These are phyloP conservation scores for Selenicereus undatus DNA, from an alignment of 148 eudicot species.

Conservation along the genomic window DNA sequence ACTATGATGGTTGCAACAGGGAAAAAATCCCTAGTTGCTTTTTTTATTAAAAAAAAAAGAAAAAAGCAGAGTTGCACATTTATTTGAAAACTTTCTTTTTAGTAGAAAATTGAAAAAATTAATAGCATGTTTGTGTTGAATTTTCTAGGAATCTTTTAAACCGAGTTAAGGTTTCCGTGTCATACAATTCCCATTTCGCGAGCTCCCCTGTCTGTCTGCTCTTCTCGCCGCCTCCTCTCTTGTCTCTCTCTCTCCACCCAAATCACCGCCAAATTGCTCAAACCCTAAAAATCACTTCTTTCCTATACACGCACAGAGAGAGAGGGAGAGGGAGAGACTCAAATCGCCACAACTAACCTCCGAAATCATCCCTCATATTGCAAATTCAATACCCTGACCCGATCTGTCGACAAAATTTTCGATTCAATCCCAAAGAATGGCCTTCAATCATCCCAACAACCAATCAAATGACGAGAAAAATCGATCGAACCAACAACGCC, in stretches of 20 bases:
- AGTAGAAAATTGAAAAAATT: too few relatives aligned
- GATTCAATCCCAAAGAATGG: conserved; percentile 1
- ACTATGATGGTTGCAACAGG: too few relatives aligned
- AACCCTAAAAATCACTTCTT: background rate
- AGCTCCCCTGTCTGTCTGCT: background rate
- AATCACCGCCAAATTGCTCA: background rate
- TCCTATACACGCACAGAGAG: background rate
- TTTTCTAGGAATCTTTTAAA: background rate
- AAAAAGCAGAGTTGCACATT: too few relatives aligned
- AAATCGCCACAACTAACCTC: background rate
- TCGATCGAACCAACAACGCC: conserved; percentile 36
- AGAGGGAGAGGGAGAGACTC: background rate
- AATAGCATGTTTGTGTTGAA: background rate
- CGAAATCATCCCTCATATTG: background rate
- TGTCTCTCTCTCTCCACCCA: background rate
- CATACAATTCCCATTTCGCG: background rate
- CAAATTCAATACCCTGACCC: conserved; percentile 9
- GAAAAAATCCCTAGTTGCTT: too few relatives aligned
- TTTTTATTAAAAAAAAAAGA: too few relatives aligned
- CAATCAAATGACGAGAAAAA: background rate
- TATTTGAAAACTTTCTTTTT: too few relatives aligned
- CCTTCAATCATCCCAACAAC: conserved; percentile 12
- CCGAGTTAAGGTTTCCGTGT: background rate
- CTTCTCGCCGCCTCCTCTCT: background rate
- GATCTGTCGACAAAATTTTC: background rate